Evolutionary conservation across 805 yeast genomes (phyloP).

Genomic region (Cyberlindnera euphorbiae): DNA sequence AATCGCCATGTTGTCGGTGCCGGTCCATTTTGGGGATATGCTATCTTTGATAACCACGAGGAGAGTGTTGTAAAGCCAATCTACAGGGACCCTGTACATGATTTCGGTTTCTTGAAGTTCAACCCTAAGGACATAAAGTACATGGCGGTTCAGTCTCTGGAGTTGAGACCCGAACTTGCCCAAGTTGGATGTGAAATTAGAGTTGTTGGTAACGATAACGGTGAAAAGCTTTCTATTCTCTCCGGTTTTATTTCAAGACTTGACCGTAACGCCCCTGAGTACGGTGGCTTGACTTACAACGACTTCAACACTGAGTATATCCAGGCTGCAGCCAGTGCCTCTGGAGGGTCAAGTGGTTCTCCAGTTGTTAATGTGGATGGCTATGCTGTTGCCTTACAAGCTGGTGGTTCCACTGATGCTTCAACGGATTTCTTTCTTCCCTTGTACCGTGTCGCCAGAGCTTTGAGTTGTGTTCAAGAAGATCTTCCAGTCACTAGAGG

Average conservation of each 20-base stretch:
- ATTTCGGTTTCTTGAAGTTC: slow-evolving; percentile 83
- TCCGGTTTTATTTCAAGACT: slow-evolving; percentile 76
- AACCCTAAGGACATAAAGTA: slow-evolving; percentile 69
- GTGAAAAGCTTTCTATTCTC: slow-evolving; percentile 84
- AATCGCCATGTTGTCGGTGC: slow-evolving; percentile 95
- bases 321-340: slow-evolving; percentile 94
- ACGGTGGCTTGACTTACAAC: slow-evolving; percentile 81
- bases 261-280: slow-evolving; percentile 93
- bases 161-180: slow-evolving; percentile 75
- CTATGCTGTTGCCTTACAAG: slow-evolving; percentile 84
- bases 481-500: slow-evolving; percentile 70
- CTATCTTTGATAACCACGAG: slow-evolving; percentile 91
- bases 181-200: slow-evolving; percentile 90
- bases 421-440: slow-evolving; percentile 93
- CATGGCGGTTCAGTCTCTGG: slow-evolving; percentile 62
- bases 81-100: slow-evolving; percentile 93
- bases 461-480: slow-evolving; percentile 67
- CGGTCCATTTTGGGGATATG: slow-evolving; percentile 90
- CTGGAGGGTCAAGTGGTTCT: slow-evolving; percentile 94
- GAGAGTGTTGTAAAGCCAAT: slow-evolving; percentile 83
- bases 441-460: slow-evolving; percentile 75
- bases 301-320: slow-evolving; percentile 93
- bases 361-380: slow-evolving; percentile 93
- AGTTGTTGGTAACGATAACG: slow-evolving; percentile 95
- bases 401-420: slow-evolving; percentile 89